phyloP scores from a whole-genome alignment of 1,284 basidiomycete species.

The Somion occarium region DNA sequence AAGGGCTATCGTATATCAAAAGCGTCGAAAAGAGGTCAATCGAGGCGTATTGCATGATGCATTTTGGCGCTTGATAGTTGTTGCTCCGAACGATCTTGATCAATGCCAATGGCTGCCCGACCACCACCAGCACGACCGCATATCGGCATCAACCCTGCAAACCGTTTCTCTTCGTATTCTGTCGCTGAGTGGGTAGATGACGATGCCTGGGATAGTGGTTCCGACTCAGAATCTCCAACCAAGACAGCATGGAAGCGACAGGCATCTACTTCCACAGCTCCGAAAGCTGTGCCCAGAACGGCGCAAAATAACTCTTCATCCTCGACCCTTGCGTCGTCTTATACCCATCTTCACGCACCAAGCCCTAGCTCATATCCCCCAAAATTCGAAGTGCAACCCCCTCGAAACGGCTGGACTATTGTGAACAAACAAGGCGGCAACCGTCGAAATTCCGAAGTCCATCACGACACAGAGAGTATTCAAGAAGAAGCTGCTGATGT shows the following conservation, averaged over 20 bases:
- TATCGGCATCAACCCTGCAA: slow-evolving; percentile 56
- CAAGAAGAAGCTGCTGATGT: slow-evolving; percentile 32
- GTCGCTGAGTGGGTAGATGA: slow-evolving; percentile 71
- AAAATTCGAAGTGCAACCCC: slow-evolving; percentile 33
- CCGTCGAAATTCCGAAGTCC: slow-evolving; percentile 24
- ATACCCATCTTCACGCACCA: slow-evolving; percentile 74
- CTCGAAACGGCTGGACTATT: slow-evolving; percentile 71
- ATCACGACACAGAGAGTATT: slow-evolving; percentile 24
- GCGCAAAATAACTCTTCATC: slow-evolving; percentile 48
- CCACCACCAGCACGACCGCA: slow-evolving; percentile 76
- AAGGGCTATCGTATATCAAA: too few species aligned
- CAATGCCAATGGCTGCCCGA: slow-evolving; percentile 50
- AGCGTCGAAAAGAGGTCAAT: too few species aligned
- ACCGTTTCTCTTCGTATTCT: slow-evolving; percentile 40
- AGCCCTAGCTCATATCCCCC: slow-evolving; percentile 75
- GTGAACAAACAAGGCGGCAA: slow-evolving; percentile 46
- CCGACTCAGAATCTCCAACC: slow-evolving; percentile 72
- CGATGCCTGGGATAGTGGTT: slow-evolving; percentile 86
- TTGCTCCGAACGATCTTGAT: slow-evolving; percentile 1
- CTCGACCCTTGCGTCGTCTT: slow-evolving; percentile 73
- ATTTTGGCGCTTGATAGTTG: background rate
- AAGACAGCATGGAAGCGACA: slow-evolving; percentile 39
- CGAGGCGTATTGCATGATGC: too few species aligned
- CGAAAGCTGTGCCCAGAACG: slow-evolving; percentile 51
- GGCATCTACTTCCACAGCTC: slow-evolving; percentile 37